Percentiles rank a stretch among this genome's conserved stretches.
Conservation (phyloP, 768 basidiomycete genomes). For the Boletus sp. region DNA sequence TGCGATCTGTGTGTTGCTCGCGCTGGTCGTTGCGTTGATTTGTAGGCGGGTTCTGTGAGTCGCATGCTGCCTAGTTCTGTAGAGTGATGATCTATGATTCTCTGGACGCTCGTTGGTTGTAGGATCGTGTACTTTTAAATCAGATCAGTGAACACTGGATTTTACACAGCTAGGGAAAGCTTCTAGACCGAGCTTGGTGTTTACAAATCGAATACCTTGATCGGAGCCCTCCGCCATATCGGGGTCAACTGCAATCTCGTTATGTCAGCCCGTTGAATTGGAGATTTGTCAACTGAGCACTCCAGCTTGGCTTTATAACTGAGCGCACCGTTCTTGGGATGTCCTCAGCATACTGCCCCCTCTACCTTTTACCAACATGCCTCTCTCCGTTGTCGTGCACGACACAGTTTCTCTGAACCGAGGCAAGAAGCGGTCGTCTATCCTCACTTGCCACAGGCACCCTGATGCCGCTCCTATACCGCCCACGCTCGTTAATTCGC, state of each 20-base stretch:
- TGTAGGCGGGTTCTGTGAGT: slow-evolving; percentile 54
- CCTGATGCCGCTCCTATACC: slow-evolving; percentile 50
- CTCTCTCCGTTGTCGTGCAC: slow-evolving; percentile 13
- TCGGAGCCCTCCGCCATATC: slow-evolving; percentile 17
- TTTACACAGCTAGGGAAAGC: slow-evolving; percentile 12
- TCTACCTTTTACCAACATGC: slow-evolving; percentile 9
- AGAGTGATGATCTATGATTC: slow-evolving; percentile 21
- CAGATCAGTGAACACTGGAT: slow-evolving; percentile 7
- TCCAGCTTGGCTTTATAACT: slow-evolving; percentile 20
- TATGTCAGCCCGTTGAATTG: slow-evolving; percentile 27
- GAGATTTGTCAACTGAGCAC: slow-evolving; percentile 26
- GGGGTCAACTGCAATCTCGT: slow-evolving; percentile 13
- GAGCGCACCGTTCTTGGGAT: neutral
- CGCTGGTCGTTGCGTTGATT: slow-evolving; percentile 65
- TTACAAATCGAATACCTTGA: slow-evolving; percentile 21
- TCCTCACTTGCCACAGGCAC: slow-evolving; percentile 20
- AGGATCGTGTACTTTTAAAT: slow-evolving; percentile 19
- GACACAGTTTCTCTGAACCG: slow-evolving; percentile 6
- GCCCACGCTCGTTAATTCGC: slow-evolving; percentile 55
- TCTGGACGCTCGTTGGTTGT: slow-evolving; percentile 9
- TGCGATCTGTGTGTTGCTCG: slow-evolving; percentile 69
- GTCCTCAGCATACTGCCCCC: slow-evolving; percentile 10
- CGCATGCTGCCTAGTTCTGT: slow-evolving; percentile 11
- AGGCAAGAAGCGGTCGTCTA: slow-evolving; percentile 18
- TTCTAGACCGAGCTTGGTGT: slow-evolving; percentile 23